Percentiles rank a stretch among this genome's conserved stretches.
These are phyloP conservation scores for Jatropha podagrica DNA, from an alignment of 441 rosid genomes.

Conservation along the genomic window DNA sequence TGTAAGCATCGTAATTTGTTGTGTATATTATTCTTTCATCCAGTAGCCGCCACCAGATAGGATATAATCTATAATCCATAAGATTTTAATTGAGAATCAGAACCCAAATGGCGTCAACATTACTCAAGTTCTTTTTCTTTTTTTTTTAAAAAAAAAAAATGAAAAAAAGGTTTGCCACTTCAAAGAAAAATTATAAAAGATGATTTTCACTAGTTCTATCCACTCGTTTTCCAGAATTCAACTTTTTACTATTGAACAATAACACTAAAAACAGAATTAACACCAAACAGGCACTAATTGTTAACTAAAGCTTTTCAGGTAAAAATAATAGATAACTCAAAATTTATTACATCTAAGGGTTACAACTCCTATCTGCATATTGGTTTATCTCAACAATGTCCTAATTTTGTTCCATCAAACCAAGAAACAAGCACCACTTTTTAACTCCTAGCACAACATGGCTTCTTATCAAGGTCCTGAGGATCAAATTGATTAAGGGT, in stretches of 20 bases:
- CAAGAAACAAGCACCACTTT: no score
- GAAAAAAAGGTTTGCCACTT: no score
- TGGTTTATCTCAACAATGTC: background rate
- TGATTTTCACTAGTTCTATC: no score
- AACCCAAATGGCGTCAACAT: background rate
- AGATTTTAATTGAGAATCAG: slow-evolving; percentile 1
- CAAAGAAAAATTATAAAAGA: no score
- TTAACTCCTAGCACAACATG: no score
- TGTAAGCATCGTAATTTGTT: background rate
- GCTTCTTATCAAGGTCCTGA: background rate
- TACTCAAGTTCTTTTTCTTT: background rate
- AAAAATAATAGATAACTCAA: background rate
- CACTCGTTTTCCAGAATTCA: no score
- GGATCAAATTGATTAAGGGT: background rate
- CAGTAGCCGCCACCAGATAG: background rate
- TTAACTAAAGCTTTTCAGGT: background rate
- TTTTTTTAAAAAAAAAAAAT: background rate
- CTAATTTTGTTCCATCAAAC: background rate
- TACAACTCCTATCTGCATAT: background rate
- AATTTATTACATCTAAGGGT: background rate
- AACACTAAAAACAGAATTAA: no score
- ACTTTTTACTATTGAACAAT: no score
- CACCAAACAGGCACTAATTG: background rate
- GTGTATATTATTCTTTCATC: slow-evolving; percentile 2
- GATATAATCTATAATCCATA: background rate